Conservation (phyloP, 208 protist genomes). For the Trypanosoma avium region DNA sequence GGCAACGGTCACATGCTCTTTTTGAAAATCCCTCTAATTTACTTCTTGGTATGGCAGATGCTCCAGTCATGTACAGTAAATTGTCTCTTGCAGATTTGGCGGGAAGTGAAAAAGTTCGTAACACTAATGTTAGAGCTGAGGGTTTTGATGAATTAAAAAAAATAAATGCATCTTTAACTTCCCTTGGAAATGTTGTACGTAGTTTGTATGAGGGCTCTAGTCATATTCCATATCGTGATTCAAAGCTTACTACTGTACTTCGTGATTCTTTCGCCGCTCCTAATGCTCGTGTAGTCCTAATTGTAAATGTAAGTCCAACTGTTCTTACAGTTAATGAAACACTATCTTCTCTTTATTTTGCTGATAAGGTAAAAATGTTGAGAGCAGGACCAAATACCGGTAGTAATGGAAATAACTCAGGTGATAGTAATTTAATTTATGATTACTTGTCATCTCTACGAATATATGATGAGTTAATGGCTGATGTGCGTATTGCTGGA, state of each 20-base stretch:
- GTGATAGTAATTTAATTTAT: conserved; percentile 50
- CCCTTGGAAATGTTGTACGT: conserved; percentile 92
- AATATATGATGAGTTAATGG: conserved; percentile 58
- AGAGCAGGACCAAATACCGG: conserved; percentile 45
- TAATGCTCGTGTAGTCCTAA: conserved; percentile 77
- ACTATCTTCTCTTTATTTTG: conserved; percentile 86
- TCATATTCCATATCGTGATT: conserved; percentile 88
- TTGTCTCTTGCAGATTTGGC: conserved; percentile 93
- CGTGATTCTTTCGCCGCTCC: conserved; percentile 81
- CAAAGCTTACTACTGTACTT: conserved; percentile 89
- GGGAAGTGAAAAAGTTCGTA: conserved; percentile 85
- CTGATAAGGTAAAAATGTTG: conserved; percentile 90
- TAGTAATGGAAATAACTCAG: conserved; percentile 28
- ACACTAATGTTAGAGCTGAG: conserved; percentile 61
- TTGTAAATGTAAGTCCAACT: conserved; percentile 85
- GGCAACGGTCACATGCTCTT: conserved; percentile 17
- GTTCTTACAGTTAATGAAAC: conserved; percentile 85
- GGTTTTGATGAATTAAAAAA: conserved; percentile 81
- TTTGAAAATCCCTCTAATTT: conserved; percentile 41
- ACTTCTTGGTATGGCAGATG: conserved; percentile 21
- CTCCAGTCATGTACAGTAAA: conserved; percentile 66
- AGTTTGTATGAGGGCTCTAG: conserved; percentile 71
- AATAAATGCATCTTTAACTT: conserved; percentile 93
- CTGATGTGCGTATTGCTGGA: conserved; percentile 67
- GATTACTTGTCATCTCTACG: conserved; percentile 57